Conservation (phyloP, 208 protist species). For the Crithidia brevicula region DNA sequence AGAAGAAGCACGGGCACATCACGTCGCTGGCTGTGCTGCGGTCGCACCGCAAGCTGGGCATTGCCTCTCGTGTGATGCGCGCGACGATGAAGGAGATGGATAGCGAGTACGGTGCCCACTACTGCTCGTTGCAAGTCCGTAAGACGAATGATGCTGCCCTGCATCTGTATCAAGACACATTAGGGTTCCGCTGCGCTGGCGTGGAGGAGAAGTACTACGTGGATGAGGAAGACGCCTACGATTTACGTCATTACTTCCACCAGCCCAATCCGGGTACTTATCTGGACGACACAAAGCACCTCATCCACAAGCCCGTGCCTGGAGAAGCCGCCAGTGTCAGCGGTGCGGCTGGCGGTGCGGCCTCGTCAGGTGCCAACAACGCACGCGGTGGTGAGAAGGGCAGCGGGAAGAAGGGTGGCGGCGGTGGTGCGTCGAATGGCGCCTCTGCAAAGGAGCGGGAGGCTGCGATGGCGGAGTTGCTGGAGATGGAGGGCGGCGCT, state of each 20-base stretch:
- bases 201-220: conserved; percentile 99
- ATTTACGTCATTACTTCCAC: conserved; percentile 89
- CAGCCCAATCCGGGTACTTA: conserved; percentile 61
- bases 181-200: conserved; percentile 95
- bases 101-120: conserved; percentile 95
- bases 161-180: conserved; percentile 97
- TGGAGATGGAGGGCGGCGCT: conserved; percentile 45
- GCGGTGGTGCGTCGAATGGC: conserved; percentile 23
- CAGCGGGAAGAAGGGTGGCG: conserved; percentile 16
- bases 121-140: conserved; percentile 98
- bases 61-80: conserved; percentile 98
- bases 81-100: conserved; percentile 89
- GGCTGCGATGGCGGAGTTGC: conserved; percentile 58
- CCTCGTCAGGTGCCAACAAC: not conserved
- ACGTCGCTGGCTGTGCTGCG: conserved; percentile 98
- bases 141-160: conserved; percentile 98
- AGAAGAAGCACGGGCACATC: conserved; percentile 98
- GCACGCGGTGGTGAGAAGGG: conserved; percentile 29
- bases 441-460: conserved; percentile 39
- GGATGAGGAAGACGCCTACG: conserved; percentile 98
- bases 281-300: conserved; percentile 60
- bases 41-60: conserved; percentile 97
- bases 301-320: conserved; percentile 54
- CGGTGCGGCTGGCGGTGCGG: conserved; percentile 3
- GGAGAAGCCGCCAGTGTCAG: conserved; percentile 12